Evolutionary conservation across 257 asterid species (phyloP), one percentile per base, ranked within the genome.

Genomic region (Rauvolfia tetraphylla): DNA sequence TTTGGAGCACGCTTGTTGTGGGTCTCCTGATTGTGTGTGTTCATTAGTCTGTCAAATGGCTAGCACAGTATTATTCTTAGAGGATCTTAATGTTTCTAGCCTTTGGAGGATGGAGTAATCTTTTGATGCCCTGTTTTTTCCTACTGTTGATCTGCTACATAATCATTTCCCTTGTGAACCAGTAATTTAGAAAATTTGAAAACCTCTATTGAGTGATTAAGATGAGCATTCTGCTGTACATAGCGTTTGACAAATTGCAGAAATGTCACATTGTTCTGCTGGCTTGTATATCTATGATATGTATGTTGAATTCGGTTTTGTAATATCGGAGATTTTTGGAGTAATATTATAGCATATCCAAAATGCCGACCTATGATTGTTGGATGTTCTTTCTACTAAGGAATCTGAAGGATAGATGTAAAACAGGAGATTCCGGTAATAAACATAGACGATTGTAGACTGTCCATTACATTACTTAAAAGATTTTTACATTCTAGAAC

Each of bases 351-450:
- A 41, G 44, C 44, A 41, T 41, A 41, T 41, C 0, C 5, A 9
- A 41, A 44, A 44, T 8, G 49, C n/a, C n/a, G n/a, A 46, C 14
- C 56, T 46, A 34, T 31, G 41, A 14, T 4, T 9, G 22, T 34
- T 49, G 73, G 56, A 42, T 51, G 42, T 13, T 29, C 17, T 44
- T 75, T 61, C 17, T 75, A 71, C 72, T 63, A 75, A 6, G 23
- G 34, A 33, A 48, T 63, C 12, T 57, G 53, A 23, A 46, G 20
- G 65, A 0, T 25, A 36, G 57, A 33, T 22, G 36, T 29, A 33
- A 3, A 46, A 63, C 22, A 17, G 10, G 25, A 53, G 4, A 22
- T 53, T 20, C 59, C 25, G 18, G 25, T 18, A 53, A 53, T 20
- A 53, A 53, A 53, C 58, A 17, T 20, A 14, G 3, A 53, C 25